These are phyloP conservation scores for Hygrophila difformis DNA, from an alignment of 257 asterid genomes.

Conservation along the genomic window DNA sequence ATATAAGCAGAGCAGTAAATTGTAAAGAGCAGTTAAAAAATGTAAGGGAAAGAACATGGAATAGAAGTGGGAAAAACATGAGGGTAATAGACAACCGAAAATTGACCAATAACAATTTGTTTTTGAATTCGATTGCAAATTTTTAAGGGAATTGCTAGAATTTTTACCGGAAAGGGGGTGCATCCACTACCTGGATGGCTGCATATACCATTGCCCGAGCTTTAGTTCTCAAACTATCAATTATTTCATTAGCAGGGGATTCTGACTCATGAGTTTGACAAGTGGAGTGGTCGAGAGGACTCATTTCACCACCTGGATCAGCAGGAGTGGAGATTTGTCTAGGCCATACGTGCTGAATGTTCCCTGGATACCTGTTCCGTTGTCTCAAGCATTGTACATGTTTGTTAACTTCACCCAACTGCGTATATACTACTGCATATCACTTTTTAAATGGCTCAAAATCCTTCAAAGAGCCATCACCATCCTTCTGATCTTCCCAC, in stretches of 20 bases:
- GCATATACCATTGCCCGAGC: slow-evolving; percentile 79
- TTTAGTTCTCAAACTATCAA: slow-evolving; percentile 61
- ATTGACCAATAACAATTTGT: too few relatives aligned
- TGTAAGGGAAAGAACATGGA: background rate
- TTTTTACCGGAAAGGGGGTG: too few relatives aligned
- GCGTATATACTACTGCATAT: slow-evolving; percentile 70
- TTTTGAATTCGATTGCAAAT: too few relatives aligned
- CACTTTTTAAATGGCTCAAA: slow-evolving; percentile 71
- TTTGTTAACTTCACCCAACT: slow-evolving; percentile 61
- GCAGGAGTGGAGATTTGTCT: slow-evolving; percentile 28
- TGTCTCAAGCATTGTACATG: slow-evolving; percentile 71
- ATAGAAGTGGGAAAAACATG: background rate
- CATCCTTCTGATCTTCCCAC: slow-evolving; percentile 38
- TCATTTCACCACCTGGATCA: slow-evolving; percentile 27
- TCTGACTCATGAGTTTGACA: slow-evolving; percentile 42
- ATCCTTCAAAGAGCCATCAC: slow-evolving; percentile 48
- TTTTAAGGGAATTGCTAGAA: too few relatives aligned
- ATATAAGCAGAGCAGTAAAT: too few relatives aligned
- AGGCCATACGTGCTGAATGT: slow-evolving; percentile 28
- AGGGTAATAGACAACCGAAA: too few relatives aligned
- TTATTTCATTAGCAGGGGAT: slow-evolving; percentile 53
- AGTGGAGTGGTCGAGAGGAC: slow-evolving; percentile 30
- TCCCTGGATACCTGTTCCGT: slow-evolving; percentile 65
- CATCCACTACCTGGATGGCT: slow-evolving; percentile 64
- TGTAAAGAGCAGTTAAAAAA: too few relatives aligned